Base-by-base conservation (phyloP, 2,329 filamentous ascomycete genomes). In the Bipolaris zeicola region DNA sequence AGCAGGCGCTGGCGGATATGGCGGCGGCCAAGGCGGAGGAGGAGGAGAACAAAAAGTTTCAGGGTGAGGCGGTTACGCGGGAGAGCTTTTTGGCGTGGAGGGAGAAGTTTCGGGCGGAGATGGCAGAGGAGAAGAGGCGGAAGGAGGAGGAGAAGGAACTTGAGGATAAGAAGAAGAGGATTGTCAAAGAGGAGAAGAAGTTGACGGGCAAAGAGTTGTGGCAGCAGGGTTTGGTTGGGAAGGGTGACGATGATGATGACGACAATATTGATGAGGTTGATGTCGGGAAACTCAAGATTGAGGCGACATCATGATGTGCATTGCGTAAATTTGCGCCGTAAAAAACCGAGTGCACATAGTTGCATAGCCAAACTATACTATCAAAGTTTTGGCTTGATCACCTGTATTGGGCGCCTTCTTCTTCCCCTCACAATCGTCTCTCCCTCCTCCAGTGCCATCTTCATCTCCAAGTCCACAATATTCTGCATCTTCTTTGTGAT, bases 31-130 rank as follows among this genome's bases (percentile, higher is more conserved):
- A 86, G 82, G 85, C 84, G 1, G 95, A 99, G 78, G 87, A 90
- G 60, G 92, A 95, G 76, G 95, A 99, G 81, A 99, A 99, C 76
- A 87, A 89, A 69, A 98, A 97, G 78, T 99, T 99, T 77, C 90
- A 96, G 74, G 95, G 95, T 55, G 91, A 91, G 34, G 83, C 87
- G 31, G 95, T 99, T 18, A 98, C 88, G n/a, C 83, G 87, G 20
- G 92, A 96, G 79, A 88, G 87, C 0, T 99, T 98, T 71, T 72
- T 90, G 65, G 85, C 84, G 64, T 99, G 95, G 95, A 83, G 91
- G 52, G 87, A 88, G 37, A 85, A 77, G 8, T 99, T 98, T 72
- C 74, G 86, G 60, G 81, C 83, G 71, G 95, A 98, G 80, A 88
- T 94, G 85, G 88, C 89, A 72, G 93, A 95, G 70, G 80, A 84